These are phyloP conservation scores for Raffaelea arxii DNA, from an alignment of 2,329 filamentous ascomycete species.

Conservation along the genomic window DNA sequence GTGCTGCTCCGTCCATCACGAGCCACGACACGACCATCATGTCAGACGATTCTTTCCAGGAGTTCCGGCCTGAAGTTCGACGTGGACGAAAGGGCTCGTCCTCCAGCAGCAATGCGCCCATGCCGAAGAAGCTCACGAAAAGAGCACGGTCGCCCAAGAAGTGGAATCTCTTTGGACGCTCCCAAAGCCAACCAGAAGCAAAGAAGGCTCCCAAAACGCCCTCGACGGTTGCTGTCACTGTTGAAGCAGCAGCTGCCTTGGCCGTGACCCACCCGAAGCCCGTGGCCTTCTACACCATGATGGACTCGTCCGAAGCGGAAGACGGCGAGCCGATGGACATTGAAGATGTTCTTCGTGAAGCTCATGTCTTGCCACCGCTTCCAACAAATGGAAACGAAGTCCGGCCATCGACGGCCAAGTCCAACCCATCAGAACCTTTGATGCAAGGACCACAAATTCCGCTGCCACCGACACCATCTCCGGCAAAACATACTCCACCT, in stretches of 20 bases:
- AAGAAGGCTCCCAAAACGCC: constrained; percentile 30
- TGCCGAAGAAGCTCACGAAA: constrained; percentile 47
- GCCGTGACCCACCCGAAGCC: constrained; percentile 43
- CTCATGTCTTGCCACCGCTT: constrained; percentile 24
- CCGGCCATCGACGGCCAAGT: neutral
- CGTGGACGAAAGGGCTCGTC: constrained; percentile 16
- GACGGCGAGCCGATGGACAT: constrained; percentile 27
- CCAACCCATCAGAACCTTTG: neutral
- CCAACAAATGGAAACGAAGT: neutral
- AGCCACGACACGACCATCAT: constrained; percentile 48
- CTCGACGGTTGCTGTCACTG: constrained; percentile 33
- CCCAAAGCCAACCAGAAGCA: constrained; percentile 31
- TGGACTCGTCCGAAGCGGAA: constrained; percentile 49
- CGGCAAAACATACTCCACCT: neutral
- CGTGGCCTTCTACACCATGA: constrained; percentile 51
- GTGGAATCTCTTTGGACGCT: constrained; percentile 55
- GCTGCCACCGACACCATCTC: neutral
- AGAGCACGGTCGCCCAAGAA: constrained; percentile 45
- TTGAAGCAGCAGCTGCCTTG: constrained; percentile 38
- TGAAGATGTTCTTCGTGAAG: constrained; percentile 41
- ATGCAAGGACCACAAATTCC: neutral
- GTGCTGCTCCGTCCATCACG: constrained; percentile 38
- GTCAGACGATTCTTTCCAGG: constrained; percentile 44
- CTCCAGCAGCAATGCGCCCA: neutral
- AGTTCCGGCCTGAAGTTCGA: constrained; percentile 27